Evolutionary conservation across 257 asterid species (phyloP), one percentile per base, ranked within the genome.

Genomic region (Eustoma russellianum): DNA sequence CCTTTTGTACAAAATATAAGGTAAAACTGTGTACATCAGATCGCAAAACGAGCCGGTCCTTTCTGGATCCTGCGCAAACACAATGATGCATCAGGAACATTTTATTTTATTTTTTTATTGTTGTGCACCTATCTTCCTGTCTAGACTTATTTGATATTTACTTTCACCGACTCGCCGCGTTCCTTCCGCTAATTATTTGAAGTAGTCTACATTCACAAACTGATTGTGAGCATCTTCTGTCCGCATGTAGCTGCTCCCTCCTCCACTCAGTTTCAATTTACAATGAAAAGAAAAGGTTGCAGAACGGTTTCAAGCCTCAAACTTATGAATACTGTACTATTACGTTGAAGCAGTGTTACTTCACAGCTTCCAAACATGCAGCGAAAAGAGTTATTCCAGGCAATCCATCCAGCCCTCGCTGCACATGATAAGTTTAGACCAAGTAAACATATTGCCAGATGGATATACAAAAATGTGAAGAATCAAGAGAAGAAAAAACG

Each of bases 361-460:
- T 74, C n/a, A 87, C 95, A 49, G 95, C 77, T 70, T 91, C 95
- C 77, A 91, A 67, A 74, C 89, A 91, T 55, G 96, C 88, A 9
- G 98, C 77, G 60, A 91, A 60, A 57, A 84, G 45, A 5, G 92
- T 78, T 71, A 91, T 80, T 68, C 98, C 96, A 1, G 96, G 98
- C 74, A 91, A 73, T 47, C 96, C 95, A 38, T 91, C 94, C 50
- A 84, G 81, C 54, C 95, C 96, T 7, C 54, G 87, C 96, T 87
- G 86, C 79, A 79, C 54, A 70, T 56, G 49, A 41, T 30, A 60
- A 13, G 12, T 13, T 24, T 24, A 24, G 30, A 56, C 8, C 48
- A 56, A 53, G 56, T 62, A 43, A 62, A 24, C 35, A 55, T 38
- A 59, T 16, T 28, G 48, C 0, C 19, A 33, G 53, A 57, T 41